Percentiles rank a stretch among this genome's conserved stretches.
Evolutionary conservation across 1,284 basidiomycete genomes (phyloP).

Genomic region (Boletus mariae): DNA sequence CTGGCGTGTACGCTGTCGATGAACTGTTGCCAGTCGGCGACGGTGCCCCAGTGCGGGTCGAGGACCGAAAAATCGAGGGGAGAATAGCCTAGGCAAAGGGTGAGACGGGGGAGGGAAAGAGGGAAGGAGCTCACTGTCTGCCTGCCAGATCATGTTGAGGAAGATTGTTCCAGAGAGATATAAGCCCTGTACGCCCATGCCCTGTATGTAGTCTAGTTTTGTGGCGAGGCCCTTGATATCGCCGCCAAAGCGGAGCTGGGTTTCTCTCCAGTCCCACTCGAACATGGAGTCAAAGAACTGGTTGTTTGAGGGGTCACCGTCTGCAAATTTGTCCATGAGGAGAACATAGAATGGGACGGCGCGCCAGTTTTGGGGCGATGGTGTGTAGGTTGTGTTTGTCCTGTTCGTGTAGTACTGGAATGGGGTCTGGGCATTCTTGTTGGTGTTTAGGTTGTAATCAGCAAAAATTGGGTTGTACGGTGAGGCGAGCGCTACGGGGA

Average conservation of each 20-base stretch:
- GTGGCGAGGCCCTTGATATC: conserved; percentile 75
- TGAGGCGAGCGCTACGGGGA: conserved; percentile 40
- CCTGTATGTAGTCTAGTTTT: conserved; percentile 81
- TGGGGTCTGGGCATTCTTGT: conserved; percentile 68
- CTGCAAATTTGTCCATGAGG: conserved; percentile 88
- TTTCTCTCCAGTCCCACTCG: conserved; percentile 84
- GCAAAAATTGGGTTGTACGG: conserved; percentile 76
- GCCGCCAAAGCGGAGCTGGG: conserved; percentile 83
- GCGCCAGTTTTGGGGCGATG: conserved; percentile 85
- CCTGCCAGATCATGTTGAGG: conserved; percentile 93
- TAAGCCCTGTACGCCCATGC: conserved; percentile 80
- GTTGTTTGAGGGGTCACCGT: conserved; percentile 87
- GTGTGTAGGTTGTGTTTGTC: conserved; percentile 64
- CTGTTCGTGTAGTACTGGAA: conserved; percentile 67
- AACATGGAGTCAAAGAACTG: conserved; percentile 79
- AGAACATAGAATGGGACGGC: conserved; percentile 80
- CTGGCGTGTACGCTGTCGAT: conserved; percentile 75
- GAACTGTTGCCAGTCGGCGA: conserved; percentile 71
- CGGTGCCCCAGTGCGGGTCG: conserved; percentile 87
- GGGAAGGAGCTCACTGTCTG: conserved; percentile 67
- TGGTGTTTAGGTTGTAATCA: conserved; percentile 83
- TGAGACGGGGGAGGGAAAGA: conserved; percentile 1
- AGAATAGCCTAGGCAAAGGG: conserved; percentile 67
- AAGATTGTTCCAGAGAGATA: conserved; percentile 91
- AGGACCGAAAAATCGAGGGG: conserved; percentile 85